phyloP scores from a whole-genome alignment of 2,329 filamentous ascomycete species.

The Diaporthe vaccinii region DNA sequence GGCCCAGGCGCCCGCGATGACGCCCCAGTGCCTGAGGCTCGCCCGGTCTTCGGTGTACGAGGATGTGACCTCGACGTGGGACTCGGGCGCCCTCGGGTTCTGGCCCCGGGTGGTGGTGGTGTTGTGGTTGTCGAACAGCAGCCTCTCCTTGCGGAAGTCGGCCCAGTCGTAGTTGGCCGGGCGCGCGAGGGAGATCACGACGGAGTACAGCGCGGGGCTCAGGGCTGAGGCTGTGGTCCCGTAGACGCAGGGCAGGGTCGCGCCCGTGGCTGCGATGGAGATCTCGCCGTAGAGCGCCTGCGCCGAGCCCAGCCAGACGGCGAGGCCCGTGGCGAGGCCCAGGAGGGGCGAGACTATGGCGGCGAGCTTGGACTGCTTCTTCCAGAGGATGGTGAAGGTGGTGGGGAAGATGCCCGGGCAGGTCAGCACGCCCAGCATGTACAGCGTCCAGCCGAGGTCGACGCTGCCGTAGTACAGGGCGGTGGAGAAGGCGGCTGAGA shows the following conservation, averaged over 20 bases:
- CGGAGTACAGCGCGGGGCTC: constrained; percentile 41
- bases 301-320: constrained; percentile 65
- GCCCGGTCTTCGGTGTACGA: constrained; percentile 50
- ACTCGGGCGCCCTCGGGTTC: not conserved
- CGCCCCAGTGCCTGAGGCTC: constrained; percentile 60
- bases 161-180: constrained; percentile 46
- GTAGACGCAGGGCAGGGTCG: constrained; percentile 64
- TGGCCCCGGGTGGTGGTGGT: not conserved
- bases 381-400: constrained; percentile 66
- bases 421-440: constrained; percentile 67
- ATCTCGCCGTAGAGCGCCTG: constrained; percentile 61
- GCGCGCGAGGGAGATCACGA: constrained; percentile 36
- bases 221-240: constrained; percentile 64
- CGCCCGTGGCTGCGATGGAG: constrained; percentile 60
- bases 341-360: constrained; percentile 62
- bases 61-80: constrained; percentile 35
- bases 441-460: constrained; percentile 66
- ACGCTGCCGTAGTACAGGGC: constrained; percentile 67
- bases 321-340: constrained; percentile 64
- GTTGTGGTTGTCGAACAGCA: constrained; percentile 52
- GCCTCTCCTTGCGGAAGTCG: constrained; percentile 54
- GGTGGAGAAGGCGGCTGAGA: constrained; percentile 65
- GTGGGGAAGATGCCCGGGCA: constrained; percentile 68
- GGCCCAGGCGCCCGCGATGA: constrained; percentile 60
- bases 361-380: constrained; percentile 61